phyloP scores from a whole-genome alignment of 1,284 basidiomycete species.

The Sporisorium sorghi region DNA sequence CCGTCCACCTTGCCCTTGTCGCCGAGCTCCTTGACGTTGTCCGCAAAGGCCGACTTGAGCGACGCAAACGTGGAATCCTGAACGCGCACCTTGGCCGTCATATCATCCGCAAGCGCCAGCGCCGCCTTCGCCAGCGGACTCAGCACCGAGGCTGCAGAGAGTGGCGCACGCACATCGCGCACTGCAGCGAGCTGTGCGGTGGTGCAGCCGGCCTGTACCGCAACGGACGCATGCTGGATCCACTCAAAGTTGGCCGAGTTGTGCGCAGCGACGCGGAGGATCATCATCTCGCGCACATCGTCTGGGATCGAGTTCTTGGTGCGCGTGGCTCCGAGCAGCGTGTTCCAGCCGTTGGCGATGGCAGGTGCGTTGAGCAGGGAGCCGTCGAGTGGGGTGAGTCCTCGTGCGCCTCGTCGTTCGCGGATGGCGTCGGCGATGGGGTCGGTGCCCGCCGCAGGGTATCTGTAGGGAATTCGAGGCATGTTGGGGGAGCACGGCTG shows the following conservation, averaged over 20 bases:
- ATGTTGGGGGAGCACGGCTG: constrained; percentile 29
- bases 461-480: constrained; percentile 68
- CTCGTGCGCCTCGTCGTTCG: constrained; percentile 69
- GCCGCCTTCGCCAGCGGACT: constrained; percentile 63
- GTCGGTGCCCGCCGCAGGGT: constrained; percentile 67
- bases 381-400: constrained; percentile 70
- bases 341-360: constrained; percentile 70
- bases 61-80: constrained; percentile 39
- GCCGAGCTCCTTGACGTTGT: constrained; percentile 63
- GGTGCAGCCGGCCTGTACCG: constrained; percentile 69
- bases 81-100: constrained; percentile 62
- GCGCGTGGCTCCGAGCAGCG: constrained; percentile 70
- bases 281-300: constrained; percentile 71
- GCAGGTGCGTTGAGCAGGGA: constrained; percentile 69
- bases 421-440: constrained; percentile 70
- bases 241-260: constrained; percentile 71
- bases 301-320: constrained; percentile 70
- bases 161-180: constrained; percentile 62
- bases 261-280: constrained; percentile 70
- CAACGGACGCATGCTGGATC: constrained; percentile 70
- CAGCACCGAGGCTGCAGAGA: constrained; percentile 37
- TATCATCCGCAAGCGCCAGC: constrained; percentile 70
- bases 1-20: constrained; percentile 61
- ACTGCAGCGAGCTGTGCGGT: constrained; percentile 69
- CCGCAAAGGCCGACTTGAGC: constrained; percentile 48